Conservation (phyloP, 1,139 yeast species). For the Pichia sp. region DNA sequence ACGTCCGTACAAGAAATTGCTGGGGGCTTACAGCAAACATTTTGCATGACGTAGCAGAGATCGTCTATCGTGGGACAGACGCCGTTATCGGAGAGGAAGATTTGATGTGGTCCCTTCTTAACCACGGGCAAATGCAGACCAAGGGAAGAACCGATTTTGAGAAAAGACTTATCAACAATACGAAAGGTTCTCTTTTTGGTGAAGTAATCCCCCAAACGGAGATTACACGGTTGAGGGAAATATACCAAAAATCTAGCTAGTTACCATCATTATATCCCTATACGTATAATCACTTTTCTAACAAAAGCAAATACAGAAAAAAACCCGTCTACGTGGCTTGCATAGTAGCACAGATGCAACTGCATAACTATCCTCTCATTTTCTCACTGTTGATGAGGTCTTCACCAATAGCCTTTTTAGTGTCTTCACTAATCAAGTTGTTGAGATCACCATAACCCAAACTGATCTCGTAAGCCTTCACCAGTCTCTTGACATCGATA, state of each 20-base stretch:
- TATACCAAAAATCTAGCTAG: too few relatives aligned
- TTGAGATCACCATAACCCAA: constrained; percentile 71
- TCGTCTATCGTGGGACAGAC: constrained; percentile 36
- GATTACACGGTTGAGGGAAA: too few relatives aligned
- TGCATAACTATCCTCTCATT: constrained; percentile 60
- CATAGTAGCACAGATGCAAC: too few relatives aligned
- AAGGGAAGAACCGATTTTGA: constrained; percentile 35
- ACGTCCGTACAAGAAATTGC: constrained; percentile 48
- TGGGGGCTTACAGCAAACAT: constrained; percentile 94
- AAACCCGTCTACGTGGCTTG: too few relatives aligned
- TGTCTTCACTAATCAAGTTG: constrained; percentile 64
- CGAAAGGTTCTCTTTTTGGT: constrained; percentile 38
- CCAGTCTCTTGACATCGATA: constrained; percentile 72
- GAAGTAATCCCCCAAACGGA: constrained; percentile 45
- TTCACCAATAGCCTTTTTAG: constrained; percentile 65
- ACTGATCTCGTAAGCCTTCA: constrained; percentile 85
- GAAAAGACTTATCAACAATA: constrained; percentile 32
- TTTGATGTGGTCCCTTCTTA: constrained; percentile 47
- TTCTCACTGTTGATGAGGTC: constrained; percentile 69
- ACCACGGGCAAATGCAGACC: constrained; percentile 36
- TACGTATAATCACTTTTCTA: too few relatives aligned
- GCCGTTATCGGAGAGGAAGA: constrained; percentile 55
- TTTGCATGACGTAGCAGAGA: constrained; percentile 65
- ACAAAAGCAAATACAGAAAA: too few relatives aligned
- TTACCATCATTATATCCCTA: too few relatives aligned